Base-by-base conservation (phyloP, 2,329 filamentous ascomycete genomes). In the Cryphonectria parasitica region DNA sequence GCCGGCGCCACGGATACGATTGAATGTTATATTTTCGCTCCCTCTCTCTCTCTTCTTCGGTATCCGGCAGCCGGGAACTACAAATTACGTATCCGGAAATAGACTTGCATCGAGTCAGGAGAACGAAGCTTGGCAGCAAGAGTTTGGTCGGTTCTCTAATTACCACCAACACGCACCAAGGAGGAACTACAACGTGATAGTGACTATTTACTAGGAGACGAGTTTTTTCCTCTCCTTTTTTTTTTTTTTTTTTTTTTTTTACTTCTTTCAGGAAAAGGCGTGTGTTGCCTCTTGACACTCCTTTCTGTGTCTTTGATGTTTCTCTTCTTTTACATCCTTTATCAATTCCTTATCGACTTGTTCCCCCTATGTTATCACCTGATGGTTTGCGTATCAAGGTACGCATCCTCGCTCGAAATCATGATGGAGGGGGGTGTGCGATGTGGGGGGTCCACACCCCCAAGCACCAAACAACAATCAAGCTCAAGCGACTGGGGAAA, bases 51-150 rank as follows among this genome's bases (percentile, higher is more conserved):
- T 54, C 3, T 3, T 56, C 52, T 25, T 58, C 54, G 54, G 54
- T 19, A 58, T 58, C 28, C 54, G 25, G 25, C 25, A 31, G 25
- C 52, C 54, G 25, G 25, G 54, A 31, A 28, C 52, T 56, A 28
- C 15, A 15, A 31, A 39, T 25, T 17, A 62, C 54, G 54, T 58
- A 58, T 58, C 54, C 54, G 54, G 54, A 58, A 58, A 58, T 58
- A 58, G 54, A 28, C 2, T 31, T 2, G 28, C 54, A 13, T 31
- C 28, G 54, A 58, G 54, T 58, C 54, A 58, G 54, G 54, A 58
- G 7, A 58, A 22, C 52, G 28, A 19, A 19, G 25, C 54, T 58
- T 58, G 54, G 54, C 54, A 25, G 54, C 54, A 58, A 3, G 54
- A 58, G 54, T 8, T 8, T 31, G n/a, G 25, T 56, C 52, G 13